phyloP scores from a whole-genome alignment of 192 early-diverging fungal species.

The Tieghemiomyces parasiticus region DNA sequence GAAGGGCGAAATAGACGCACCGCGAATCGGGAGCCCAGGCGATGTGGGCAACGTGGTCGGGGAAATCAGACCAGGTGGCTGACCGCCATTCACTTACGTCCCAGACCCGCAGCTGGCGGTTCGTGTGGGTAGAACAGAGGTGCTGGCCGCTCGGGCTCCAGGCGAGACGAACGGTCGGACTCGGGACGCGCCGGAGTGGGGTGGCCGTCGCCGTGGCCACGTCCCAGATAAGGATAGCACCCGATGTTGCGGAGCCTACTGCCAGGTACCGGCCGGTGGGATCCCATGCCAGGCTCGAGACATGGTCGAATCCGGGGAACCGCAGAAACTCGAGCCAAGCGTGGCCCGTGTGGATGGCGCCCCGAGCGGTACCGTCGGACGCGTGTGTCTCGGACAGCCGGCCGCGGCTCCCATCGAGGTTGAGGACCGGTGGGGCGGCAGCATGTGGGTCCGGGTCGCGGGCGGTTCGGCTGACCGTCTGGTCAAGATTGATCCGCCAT shows the following conservation, averaged over 20 bases:
- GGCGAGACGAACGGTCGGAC: slow-evolving; percentile 16
- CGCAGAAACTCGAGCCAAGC: not conserved
- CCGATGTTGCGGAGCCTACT: slow-evolving; percentile 21
- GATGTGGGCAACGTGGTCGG: slow-evolving; percentile 15
- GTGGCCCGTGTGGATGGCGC: slow-evolving; percentile 4
- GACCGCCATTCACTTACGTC: slow-evolving; percentile 26
- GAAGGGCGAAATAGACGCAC: slow-evolving; percentile 22
- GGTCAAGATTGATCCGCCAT: slow-evolving; percentile 22
- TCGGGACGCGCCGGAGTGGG: slow-evolving; percentile 20
- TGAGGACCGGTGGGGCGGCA: not conserved
- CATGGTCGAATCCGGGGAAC: slow-evolving; percentile 10
- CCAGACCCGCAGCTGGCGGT: slow-evolving; percentile 29
- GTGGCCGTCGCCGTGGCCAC: slow-evolving; percentile 24
- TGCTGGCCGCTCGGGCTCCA: slow-evolving; percentile 23
- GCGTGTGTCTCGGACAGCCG: not conserved
- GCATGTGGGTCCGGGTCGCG: not conserved
- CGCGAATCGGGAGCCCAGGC: slow-evolving; percentile 29
- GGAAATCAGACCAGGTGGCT: slow-evolving; percentile 26
- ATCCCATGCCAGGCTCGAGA: slow-evolving; percentile 24
- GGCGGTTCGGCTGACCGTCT: not conserved
- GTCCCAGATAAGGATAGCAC: slow-evolving; percentile 27
- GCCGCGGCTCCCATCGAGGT: not conserved
- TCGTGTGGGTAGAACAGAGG: slow-evolving; percentile 22
- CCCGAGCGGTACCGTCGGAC: not conserved
- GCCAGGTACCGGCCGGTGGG: slow-evolving; percentile 28